These are phyloP conservation scores for Paramecium caudatum DNA, from an alignment of 73 alveolate species.

Conservation along the genomic window DNA sequence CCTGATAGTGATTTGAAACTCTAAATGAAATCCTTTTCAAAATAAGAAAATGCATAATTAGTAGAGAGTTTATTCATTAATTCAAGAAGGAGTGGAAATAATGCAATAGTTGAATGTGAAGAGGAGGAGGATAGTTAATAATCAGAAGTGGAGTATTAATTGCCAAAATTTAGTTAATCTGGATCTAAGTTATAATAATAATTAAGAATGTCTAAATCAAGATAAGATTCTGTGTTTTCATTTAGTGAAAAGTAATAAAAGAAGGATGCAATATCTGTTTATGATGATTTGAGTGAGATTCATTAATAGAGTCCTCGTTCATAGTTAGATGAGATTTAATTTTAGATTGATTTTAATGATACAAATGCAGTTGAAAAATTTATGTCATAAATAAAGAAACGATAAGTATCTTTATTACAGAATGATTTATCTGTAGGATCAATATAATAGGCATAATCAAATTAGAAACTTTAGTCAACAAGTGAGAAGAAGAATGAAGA, in stretches of 20 bases:
- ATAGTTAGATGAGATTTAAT: conserved; percentile 9
- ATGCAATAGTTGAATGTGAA: conserved; percentile 66
- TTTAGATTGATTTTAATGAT: conserved; percentile 61
- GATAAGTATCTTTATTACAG: neutral
- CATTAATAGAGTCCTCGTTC: conserved; percentile 44
- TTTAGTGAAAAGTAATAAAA: conserved; percentile 39
- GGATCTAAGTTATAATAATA: neutral
- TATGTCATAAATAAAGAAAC: conserved; percentile 10
- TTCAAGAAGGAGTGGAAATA: conserved; percentile 25
- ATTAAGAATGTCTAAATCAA: conserved; percentile 37
- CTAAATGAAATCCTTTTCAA: conserved; percentile 53
- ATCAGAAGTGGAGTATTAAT: conserved; percentile 34
- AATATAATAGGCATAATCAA: conserved; percentile 42
- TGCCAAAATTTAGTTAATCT: conserved; percentile 27
- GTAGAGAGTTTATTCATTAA: conserved; percentile 62
- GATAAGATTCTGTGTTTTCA: conserved; percentile 66
- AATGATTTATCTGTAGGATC: conserved; percentile 55
- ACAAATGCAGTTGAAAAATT: conserved; percentile 64
- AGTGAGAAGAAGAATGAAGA: conserved; percentile 57
- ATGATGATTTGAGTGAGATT: conserved; percentile 67
- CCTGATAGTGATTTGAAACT: conserved; percentile 62
- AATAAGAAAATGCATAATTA: conserved; percentile 42
- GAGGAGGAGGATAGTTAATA: conserved; percentile 36
- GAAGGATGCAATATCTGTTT: conserved; percentile 19
- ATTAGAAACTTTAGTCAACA: neutral